phyloP scores from a whole-genome alignment of 148 eudicot genomes.

The Silene uniflora region DNA sequence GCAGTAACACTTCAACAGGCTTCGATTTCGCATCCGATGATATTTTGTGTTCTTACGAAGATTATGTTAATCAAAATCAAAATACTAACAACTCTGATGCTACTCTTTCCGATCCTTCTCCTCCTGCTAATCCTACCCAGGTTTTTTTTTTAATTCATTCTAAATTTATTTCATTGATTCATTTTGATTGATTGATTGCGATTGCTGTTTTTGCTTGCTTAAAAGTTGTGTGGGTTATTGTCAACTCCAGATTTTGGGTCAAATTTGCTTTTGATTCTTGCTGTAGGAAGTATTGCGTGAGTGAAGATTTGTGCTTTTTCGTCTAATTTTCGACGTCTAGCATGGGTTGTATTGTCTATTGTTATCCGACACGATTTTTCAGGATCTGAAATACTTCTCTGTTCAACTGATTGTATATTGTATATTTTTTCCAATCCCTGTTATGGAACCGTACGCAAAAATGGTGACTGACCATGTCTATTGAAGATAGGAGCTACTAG shows the following conservation, averaged over 20 bases:
- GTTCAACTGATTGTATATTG: no score
- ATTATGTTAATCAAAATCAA: slow-evolving; percentile 47
- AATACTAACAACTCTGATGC: slow-evolving; percentile 36
- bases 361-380: not conserved
- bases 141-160: slow-evolving; percentile 19
- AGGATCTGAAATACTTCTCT: not conserved
- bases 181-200: not conserved
- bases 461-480: not conserved
- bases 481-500: not conserved
- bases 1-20: slow-evolving; percentile 37
- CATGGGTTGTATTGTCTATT: not conserved
- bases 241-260: not conserved
- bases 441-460: no score
- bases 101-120: slow-evolving; percentile 53
- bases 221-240: not conserved
- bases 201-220: not conserved
- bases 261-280: not conserved
- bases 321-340: not conserved
- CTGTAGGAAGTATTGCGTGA: no score
- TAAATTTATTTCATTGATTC: not conserved
- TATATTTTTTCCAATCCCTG: no score
- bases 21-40: slow-evolving; percentile 87
- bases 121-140: slow-evolving; percentile 50
- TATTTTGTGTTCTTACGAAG: slow-evolving; percentile 87
- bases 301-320: not conserved